These are phyloP conservation scores for Pseudogymnoascus sp. DNA, from an alignment of 2,329 filamentous ascomycete genomes.

Conservation along the genomic window DNA sequence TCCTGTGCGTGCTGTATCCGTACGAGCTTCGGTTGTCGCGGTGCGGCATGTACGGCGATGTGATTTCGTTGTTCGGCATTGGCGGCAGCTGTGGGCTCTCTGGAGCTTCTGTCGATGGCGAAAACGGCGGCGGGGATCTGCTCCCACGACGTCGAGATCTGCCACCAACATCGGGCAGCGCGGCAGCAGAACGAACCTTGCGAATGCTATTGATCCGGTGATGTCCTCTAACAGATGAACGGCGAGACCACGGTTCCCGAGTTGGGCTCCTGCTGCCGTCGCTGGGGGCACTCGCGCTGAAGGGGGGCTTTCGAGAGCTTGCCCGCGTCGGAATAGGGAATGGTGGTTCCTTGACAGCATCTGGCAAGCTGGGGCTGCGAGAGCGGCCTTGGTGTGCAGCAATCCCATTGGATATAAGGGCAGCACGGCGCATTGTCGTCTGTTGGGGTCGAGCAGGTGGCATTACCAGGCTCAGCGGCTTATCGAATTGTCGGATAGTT, in stretches of 20 bases:
- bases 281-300: slow-evolving; percentile 55
- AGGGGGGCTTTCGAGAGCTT: slow-evolving; percentile 70
- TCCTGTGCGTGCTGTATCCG: slow-evolving; percentile 42
- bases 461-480: slow-evolving; percentile 26
- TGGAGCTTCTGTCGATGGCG: slow-evolving; percentile 58
- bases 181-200: slow-evolving; percentile 77
- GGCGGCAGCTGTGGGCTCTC: slow-evolving; percentile 68
- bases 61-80: slow-evolving; percentile 65
- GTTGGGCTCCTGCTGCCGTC: slow-evolving; percentile 76
- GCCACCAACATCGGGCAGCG: slow-evolving; percentile 51
- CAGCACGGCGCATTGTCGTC: slow-evolving; percentile 64
- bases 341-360: slow-evolving; percentile 57
- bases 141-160: slow-evolving; percentile 45
- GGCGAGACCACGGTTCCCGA: slow-evolving; percentile 47
- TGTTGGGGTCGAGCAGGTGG: slow-evolving; percentile 19
- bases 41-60: slow-evolving; percentile 43
- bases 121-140: slow-evolving; percentile 58
- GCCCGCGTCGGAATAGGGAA: slow-evolving; percentile 87
- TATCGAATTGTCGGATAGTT: slow-evolving; percentile 24
- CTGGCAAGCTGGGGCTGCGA: slow-evolving; percentile 58
- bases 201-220: slow-evolving; percentile 60
- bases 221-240: slow-evolving; percentile 40
- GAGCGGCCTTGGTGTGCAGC: slow-evolving; percentile 59
- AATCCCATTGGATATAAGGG: slow-evolving; percentile 74
- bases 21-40: slow-evolving; percentile 32